Conservation (phyloP, 164 flowering plant genomes). For the Aristolochia fimbriata region DNA sequence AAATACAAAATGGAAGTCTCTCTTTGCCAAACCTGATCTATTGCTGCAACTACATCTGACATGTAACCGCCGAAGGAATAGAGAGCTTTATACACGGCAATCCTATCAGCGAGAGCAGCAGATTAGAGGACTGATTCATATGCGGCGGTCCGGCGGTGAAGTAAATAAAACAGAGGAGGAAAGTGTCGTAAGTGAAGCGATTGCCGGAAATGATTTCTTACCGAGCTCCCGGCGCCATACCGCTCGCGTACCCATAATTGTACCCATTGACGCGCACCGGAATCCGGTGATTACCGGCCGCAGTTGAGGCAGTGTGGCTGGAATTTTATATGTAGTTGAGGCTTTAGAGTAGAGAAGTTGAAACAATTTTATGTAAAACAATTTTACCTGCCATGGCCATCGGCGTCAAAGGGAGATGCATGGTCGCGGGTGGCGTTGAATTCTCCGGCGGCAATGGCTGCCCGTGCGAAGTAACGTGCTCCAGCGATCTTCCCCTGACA, state of each 20-base stretch:
- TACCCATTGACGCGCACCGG: constrained; percentile 36
- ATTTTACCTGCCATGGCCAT: constrained; percentile 60
- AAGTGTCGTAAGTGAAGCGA: too few species aligned
- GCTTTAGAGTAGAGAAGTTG: too few species aligned
- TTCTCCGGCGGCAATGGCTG: constrained; percentile 40
- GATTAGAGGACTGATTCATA: too few species aligned
- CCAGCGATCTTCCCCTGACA: constrained; percentile 49
- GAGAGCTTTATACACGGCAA: constrained; percentile 60
- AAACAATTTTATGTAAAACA: neutral
- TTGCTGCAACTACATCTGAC: constrained; percentile 62
- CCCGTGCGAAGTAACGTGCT: constrained; percentile 41
- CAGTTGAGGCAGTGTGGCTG: constrained; percentile 57
- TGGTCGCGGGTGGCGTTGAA: constrained; percentile 38
- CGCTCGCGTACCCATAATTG: constrained; percentile 54
- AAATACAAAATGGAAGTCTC: neutral
- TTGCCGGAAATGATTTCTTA: constrained; percentile 4
- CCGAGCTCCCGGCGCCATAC: constrained; percentile 71
- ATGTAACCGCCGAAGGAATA: constrained; percentile 48
- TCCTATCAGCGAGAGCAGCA: constrained; percentile 15
- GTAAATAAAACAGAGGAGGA: neutral
- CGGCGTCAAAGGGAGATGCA: constrained; percentile 56
- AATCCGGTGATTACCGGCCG: constrained; percentile 37
- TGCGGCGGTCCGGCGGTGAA: too few species aligned
- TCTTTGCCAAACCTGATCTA: constrained; percentile 35
- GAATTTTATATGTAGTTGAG: too few species aligned